Evolutionary conservation across 495 filamentous ascomycete genomes (phyloP), one percentile per base, ranked within the genome.

Genomic region (Staphylotrichum longicolle): DNA sequence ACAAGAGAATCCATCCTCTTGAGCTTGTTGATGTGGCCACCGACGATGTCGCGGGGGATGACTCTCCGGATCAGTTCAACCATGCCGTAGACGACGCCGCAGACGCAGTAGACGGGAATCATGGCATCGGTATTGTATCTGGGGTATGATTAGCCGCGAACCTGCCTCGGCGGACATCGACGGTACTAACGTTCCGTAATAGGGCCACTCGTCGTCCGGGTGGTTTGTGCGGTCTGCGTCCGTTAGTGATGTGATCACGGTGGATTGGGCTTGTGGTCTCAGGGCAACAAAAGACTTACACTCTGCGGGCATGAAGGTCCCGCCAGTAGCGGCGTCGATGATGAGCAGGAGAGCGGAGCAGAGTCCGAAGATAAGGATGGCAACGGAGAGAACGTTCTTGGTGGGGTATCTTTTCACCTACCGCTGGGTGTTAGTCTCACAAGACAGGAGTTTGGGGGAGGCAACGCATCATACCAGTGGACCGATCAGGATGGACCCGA

Each of bases 401-500:
- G 76, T 76, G 4, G 74, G 73, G 39, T 72, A 77, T 50, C 74
- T 64, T 48, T 74, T 75, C 32, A 68, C 65, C 62, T 60, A 46
- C 6, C 3, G 20, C 20, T 27, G 20, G 20, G 20, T 27, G 20
- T 27, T 27, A 27, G 20, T 27, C 2, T 12, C n/a, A 40, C 42
- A 11, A 7, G 14, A 27, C 45, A 7, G 6, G 6, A 27, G 45
- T 47, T 15, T 14, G 0, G 42, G 41, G 11, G 3, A 42, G 5
- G 20, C 20, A 27, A 14, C 2, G 44, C 14, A 14, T 2, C 44
- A 27, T 64, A 77, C 74, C 11, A 80, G 57, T 9, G 76, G 77
- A 2, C 76, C 76, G 33, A 78, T 78, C n/a, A 80, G 62, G 35
- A 78, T 78, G 39, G 74, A 75, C 3, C 77, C 77, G 46, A 80